Conservation (phyloP, 164 flowering plant genomes). For the Annona cherimola region DNA sequence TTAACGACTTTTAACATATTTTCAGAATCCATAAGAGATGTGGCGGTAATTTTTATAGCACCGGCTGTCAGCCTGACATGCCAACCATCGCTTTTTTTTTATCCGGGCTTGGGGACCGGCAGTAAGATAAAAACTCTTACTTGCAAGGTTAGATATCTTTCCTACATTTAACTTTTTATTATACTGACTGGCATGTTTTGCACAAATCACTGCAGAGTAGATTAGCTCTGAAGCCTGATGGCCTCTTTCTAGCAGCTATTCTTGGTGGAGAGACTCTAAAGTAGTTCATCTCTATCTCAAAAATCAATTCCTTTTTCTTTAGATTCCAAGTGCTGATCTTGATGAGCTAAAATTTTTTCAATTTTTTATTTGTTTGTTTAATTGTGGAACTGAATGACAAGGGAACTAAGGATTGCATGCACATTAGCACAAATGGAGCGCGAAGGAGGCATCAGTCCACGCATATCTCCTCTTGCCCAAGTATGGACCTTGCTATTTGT, state of each 20-base stretch:
- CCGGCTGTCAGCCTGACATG: no score
- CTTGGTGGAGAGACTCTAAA: conserved; percentile 96
- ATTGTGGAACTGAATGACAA: conserved; percentile 13
- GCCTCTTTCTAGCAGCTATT: conserved; percentile 91
- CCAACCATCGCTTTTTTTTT: no score
- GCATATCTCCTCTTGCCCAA: conserved; percentile 91
- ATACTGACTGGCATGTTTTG: conserved; percentile 14
- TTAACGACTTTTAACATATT: no score
- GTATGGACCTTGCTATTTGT: conserved; percentile 25
- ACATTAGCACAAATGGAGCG: conserved; percentile 97
- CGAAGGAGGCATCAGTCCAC: conserved; percentile 98
- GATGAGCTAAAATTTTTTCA: not conserved
- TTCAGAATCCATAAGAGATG: no score
- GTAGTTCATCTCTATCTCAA: conserved; percentile 26
- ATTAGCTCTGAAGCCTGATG: conserved; percentile 94
- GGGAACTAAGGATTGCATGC: conserved; percentile 93
- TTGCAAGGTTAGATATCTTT: not conserved
- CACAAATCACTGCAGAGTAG: conserved; percentile 54
- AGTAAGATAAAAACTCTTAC: no score
- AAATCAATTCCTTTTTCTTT: no score
- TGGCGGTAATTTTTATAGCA: no score
- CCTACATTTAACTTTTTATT: not conserved
- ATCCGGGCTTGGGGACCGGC: not conserved
- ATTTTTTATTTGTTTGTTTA: conserved; percentile 5
- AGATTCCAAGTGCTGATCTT: not conserved